These are phyloP conservation scores for Ustilago loliicola DNA, from an alignment of 1,284 basidiomycete species.

Conservation along the genomic window DNA sequence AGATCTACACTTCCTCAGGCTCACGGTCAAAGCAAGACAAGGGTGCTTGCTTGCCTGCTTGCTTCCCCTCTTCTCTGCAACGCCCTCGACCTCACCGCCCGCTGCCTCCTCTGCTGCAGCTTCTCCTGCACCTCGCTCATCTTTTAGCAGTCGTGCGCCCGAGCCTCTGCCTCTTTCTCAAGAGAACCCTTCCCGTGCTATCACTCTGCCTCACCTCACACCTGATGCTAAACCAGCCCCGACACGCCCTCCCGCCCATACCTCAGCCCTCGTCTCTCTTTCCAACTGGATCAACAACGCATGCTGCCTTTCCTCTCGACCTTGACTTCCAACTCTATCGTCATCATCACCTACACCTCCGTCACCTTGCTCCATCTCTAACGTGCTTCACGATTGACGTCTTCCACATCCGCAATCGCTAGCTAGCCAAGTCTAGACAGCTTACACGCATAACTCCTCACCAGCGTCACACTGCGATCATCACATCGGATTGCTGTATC, in stretches of 20 bases:
- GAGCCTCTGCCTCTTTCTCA: not conserved
- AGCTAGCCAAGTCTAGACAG: not conserved
- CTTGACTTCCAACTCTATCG: not conserved
- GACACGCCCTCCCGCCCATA: constrained; percentile 8
- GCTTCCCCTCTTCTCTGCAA: not conserved
- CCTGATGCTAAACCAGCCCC: constrained; percentile 6
- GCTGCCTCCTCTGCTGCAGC: not conserved
- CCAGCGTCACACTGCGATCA: not conserved
- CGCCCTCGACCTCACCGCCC: too few relatives aligned
- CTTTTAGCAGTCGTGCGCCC: constrained; percentile 3
- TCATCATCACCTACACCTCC: not conserved
- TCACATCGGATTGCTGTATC: not conserved
- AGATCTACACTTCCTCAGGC: not conserved
- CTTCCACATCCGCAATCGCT: not conserved
- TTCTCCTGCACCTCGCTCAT: constrained; percentile 16
- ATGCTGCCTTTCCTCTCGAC: not conserved
- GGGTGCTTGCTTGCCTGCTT: not conserved
- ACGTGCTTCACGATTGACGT: not conserved
- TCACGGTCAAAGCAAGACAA: not conserved
- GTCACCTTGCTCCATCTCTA: constrained; percentile 7
- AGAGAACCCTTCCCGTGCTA: not conserved
- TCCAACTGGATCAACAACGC: not conserved
- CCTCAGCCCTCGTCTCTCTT: constrained; percentile 3
- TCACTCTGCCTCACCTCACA: constrained; percentile 1
- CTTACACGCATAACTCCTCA: not conserved